phyloP scores from a whole-genome alignment of 495 filamentous ascomycete genomes.

The Hypoxylon subgilvum region DNA sequence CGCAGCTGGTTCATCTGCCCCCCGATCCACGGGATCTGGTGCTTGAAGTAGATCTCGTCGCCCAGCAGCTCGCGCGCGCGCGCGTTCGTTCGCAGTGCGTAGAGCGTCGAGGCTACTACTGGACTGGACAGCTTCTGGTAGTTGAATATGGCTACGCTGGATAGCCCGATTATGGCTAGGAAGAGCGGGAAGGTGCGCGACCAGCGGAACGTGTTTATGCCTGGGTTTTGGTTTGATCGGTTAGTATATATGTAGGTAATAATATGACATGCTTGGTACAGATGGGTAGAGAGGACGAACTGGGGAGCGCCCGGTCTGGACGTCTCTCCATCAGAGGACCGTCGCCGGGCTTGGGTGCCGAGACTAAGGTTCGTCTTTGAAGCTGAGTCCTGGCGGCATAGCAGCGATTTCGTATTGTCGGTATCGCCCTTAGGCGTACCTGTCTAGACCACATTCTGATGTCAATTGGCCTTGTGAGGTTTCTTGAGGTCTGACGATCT shows the following conservation, averaged over 20 bases:
- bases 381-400: conserved; percentile 19
- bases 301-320: conserved; percentile 79
- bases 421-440: conserved; percentile 42
- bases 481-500: conserved; percentile 14
- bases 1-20: conserved; percentile 94
- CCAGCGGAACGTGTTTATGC: conserved; percentile 50
- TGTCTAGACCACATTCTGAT: conserved; percentile 48
- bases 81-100: conserved; percentile 82
- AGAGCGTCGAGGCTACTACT: conserved; percentile 83
- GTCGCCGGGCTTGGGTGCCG: conserved; percentile 58
- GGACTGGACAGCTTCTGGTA: conserved; percentile 90
- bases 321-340: conserved; percentile 82
- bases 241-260: not conserved
- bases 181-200: conserved; percentile 61
- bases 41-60: conserved; percentile 89
- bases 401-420: conserved; percentile 21
- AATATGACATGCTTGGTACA: no score
- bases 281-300: conserved; percentile 41
- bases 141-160: conserved; percentile 90
- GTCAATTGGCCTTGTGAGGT: conserved; percentile 9
- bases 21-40: conserved; percentile 89
- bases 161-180: conserved; percentile 63
- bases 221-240: conserved; percentile 21
- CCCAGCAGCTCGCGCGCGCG: conserved; percentile 77
- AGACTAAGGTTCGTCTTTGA: conserved; percentile 46